These are phyloP conservation scores for Saxophila tyrrhenica DNA, from an alignment of 495 filamentous ascomycete species.

Conservation along the genomic window DNA sequence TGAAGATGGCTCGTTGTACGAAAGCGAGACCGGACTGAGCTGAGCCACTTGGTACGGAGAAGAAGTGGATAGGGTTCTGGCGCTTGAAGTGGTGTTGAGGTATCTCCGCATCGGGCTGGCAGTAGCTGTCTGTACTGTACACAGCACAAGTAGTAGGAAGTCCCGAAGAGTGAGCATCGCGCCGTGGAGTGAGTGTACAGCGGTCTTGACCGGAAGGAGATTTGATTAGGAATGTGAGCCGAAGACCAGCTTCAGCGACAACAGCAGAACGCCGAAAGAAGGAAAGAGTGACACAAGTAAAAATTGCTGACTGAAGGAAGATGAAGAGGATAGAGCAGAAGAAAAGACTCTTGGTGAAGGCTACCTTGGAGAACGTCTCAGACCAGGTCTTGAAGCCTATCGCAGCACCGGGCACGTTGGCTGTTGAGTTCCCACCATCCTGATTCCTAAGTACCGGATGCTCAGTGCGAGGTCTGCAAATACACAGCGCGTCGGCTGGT, in stretches of 20 bases:
- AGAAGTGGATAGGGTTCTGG: not conserved
- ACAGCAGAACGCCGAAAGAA: not conserved
- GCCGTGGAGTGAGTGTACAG: not conserved
- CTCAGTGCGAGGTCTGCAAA: slow-evolving; percentile 9
- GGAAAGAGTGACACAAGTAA: not conserved
- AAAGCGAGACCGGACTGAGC: not conserved
- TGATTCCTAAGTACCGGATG: not conserved
- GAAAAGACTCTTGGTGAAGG: not conserved
- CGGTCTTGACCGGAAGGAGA: not conserved
- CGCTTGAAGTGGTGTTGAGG: not conserved
- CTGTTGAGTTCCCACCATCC: not conserved
- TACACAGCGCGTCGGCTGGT: slow-evolving; percentile 8
- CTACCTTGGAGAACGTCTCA: not conserved
- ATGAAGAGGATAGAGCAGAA: not conserved
- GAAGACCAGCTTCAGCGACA: slow-evolving; percentile 11
- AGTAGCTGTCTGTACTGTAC: not conserved
- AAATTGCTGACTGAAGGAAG: not conserved
- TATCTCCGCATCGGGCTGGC: not conserved
- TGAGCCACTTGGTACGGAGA: not conserved
- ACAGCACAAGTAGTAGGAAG: not conserved
- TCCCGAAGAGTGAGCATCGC: not conserved
- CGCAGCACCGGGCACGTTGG: not conserved
- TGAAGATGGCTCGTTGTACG: too few relatives aligned
- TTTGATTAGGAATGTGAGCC: not conserved
- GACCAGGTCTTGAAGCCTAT: not conserved